A percentile compares a stretch with the other conserved stretches of the same genome.
Conservation (phyloP, 495 filamentous ascomycete genomes). For the Chaetomium cochliodes region DNA sequence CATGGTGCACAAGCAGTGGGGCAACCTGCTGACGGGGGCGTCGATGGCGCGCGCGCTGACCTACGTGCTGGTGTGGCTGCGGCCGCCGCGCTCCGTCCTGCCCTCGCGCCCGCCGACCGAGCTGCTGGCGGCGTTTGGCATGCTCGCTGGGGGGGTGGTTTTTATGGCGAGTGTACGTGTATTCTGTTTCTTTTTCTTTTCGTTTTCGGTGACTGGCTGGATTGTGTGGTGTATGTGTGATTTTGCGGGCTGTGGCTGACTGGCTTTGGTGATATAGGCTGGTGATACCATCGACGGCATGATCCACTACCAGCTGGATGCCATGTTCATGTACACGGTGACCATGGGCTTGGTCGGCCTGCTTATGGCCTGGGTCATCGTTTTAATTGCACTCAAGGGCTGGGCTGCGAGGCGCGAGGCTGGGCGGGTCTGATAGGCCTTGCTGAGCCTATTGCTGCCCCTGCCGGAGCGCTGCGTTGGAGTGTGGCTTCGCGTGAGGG, state of each 20-base stretch:
- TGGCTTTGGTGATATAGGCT: constrained; percentile 46
- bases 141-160: constrained; percentile 81
- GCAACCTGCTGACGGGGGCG: constrained; percentile 77
- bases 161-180: constrained; percentile 87
- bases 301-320: constrained; percentile 67
- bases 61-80: constrained; percentile 75
- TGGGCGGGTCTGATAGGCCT: neutral
- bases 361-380: constrained; percentile 79
- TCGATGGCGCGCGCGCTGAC: constrained; percentile 75
- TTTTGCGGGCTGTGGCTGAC: neutral
- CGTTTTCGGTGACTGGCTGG: neutral
- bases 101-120: constrained; percentile 90
- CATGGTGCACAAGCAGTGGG: constrained; percentile 96
- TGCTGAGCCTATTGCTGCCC: neutral
- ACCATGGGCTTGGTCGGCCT: constrained; percentile 80
- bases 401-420: constrained; percentile 72
- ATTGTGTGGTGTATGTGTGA: too few species aligned
- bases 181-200: neutral
- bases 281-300: constrained; percentile 74
- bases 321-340: constrained; percentile 94
- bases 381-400: constrained; percentile 82
- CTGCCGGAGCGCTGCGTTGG: neutral
- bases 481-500: too few species aligned
- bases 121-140: constrained; percentile 78
- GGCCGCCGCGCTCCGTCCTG: constrained; percentile 79